Conservation (phyloP, 2,329 filamentous ascomycete species). For the Botryosphaeria dothidea region DNA sequence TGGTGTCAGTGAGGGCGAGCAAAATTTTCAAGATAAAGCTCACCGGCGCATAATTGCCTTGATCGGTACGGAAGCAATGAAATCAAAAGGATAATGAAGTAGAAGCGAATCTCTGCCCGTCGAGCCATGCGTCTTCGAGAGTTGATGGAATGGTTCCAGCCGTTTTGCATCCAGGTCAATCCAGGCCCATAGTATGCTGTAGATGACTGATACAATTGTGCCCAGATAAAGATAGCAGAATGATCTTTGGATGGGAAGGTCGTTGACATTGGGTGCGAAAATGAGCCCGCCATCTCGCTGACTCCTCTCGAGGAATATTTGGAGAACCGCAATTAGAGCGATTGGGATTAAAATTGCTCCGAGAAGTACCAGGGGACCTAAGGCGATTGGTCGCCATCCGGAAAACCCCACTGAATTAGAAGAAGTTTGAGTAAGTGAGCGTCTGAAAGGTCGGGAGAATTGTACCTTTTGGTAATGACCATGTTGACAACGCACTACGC, state of each 20-base stretch:
- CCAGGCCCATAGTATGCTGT: slow-evolving; percentile 60
- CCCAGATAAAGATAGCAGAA: slow-evolving; percentile 56
- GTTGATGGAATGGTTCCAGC: slow-evolving; percentile 61
- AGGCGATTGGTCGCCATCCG: background rate
- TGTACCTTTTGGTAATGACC: too few relatives aligned
- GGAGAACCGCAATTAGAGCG: slow-evolving; percentile 46
- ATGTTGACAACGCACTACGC: background rate
- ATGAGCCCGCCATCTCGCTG: slow-evolving; percentile 44
- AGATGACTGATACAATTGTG: slow-evolving; percentile 56
- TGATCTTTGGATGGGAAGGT: slow-evolving; percentile 37
- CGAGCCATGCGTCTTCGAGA: slow-evolving; percentile 52
- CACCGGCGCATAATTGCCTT: slow-evolving; percentile 38
- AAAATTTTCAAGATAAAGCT: background rate
- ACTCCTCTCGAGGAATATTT: slow-evolving; percentile 47
- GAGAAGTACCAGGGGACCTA: background rate
- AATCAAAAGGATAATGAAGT: slow-evolving; percentile 56
- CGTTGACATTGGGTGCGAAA: slow-evolving; percentile 36
- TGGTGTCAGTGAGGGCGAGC: too few relatives aligned
- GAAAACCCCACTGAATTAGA: background rate
- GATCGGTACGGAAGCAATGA: slow-evolving; percentile 47
- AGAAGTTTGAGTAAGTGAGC: too few relatives aligned
- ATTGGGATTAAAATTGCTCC: background rate
- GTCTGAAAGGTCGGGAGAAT: background rate
- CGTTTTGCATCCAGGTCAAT: slow-evolving; percentile 61
- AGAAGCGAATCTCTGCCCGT: slow-evolving; percentile 49